Conservation (phyloP, 192 early-diverging fungal genomes). For the Dimargaris verticillata region DNA sequence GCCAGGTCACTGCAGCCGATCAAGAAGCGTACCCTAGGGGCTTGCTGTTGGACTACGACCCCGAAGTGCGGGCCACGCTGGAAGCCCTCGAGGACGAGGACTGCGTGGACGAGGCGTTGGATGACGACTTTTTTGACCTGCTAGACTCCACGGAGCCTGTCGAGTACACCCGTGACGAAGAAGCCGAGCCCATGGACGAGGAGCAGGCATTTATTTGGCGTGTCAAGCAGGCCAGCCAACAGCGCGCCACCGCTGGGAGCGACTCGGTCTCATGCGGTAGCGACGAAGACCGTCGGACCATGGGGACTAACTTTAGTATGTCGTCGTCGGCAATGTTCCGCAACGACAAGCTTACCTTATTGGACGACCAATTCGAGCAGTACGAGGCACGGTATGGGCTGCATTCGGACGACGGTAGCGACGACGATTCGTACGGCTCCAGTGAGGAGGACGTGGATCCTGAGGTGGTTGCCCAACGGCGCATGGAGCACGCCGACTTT, state of each 20-base stretch:
- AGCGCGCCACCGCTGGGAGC: conserved; percentile 12
- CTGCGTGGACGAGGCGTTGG: conserved; percentile 62
- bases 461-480: conserved; percentile 13
- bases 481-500: conserved; percentile 28
- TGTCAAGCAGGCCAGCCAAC: conserved; percentile 9
- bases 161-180: conserved; percentile 38
- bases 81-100: conserved; percentile 89
- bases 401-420: conserved; percentile 36
- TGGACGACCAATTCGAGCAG: conserved; percentile 91
- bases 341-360: conserved; percentile 69
- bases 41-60: conserved; percentile 62
- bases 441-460: conserved; percentile 33
- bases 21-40: conserved; percentile 40
- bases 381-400: conserved; percentile 31
- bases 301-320: conserved; percentile 61
- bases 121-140: conserved; percentile 67
- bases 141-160: conserved; percentile 55
- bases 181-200: conserved; percentile 24
- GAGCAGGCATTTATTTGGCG: conserved; percentile 22
- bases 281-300: conserved; percentile 26
- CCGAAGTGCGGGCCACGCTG: conserved; percentile 67
- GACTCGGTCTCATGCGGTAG: conserved; percentile 6
- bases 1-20: conserved; percentile 50
- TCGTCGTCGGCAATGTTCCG: conserved; percentile 85
- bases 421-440: conserved; percentile 34